Evolutionary conservation across 805 yeast species (phyloP), one percentile per base, ranked within the genome.

Genomic region (Lipomyces oligophaga): DNA sequence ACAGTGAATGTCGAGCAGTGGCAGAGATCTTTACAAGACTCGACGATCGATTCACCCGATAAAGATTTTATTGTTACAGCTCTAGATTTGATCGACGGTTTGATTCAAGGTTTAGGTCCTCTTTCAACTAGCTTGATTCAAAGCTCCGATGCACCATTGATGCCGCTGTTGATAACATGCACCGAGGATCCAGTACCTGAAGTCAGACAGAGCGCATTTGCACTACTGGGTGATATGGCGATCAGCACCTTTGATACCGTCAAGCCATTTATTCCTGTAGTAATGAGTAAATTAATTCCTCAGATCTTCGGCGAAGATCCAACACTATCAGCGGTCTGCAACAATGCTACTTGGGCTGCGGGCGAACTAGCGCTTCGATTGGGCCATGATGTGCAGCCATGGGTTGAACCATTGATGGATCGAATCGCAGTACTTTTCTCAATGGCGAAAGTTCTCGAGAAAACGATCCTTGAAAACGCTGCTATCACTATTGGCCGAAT

Each of bases 131-230:
- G 45, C 8, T 41, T 49, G 10, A 38, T 54, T 5, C 15, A 24
- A 6, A 41, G 37, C 15, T 38, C 55, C 19, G 42, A 48, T 7
- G 64, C 64, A 2, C 61, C 69, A 1, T 61, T 89, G 46, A 73
- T 85, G 69, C 79, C 76, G 30, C 68, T 88, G 39, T 62, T 89
- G 46, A 59, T 84, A 25, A 72, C 77, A 37, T 83, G 94, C 61
- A 74, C 87, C 54, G 83, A 81, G 54, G 95, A 87, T 63, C 75
- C 78, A 3, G 76, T 74, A 21, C 80, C 80, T 52, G 97, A 93
- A 64, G 96, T 93, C n/a, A 77, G 97, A 54, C 98, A 93, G 67
- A 79, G 87, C 48, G 86, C 90, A 0, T 87, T 81, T 68, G 97
- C 97, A 0, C 68, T 93, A 26, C 62, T 90, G 15, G 98, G 98